Evolutionary conservation across 2,329 filamentous ascomycete genomes (phyloP), one percentile per base, ranked within the genome.

Genomic region (Ceratocystis cacaofunesta): DNA sequence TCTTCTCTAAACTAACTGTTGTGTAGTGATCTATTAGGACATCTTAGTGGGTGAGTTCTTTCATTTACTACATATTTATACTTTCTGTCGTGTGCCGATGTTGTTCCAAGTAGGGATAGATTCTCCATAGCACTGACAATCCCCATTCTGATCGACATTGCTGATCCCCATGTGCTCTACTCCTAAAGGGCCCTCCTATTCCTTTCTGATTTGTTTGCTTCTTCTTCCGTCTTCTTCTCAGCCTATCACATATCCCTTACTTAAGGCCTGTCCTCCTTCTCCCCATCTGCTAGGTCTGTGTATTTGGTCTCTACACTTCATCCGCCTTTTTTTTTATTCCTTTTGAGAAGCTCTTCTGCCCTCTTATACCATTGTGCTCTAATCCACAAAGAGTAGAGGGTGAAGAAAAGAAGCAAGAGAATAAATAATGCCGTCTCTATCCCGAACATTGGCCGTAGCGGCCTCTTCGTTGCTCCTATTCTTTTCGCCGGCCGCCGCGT

Each of bases 401-500:
- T 7, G 36, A 41, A 41, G 12, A 41, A 15, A 41, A 41, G 0
- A 41, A 41, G 36, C 12, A 41, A 41, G 36, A 41, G 1, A 41
- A 15, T 15, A 41, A 48, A 65, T 50, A 65, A 68, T 69, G 69
- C 19, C 63, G 43, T 43, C 57, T 22, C 5, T 65, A 7, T 61
- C 64, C 12, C 65, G 58, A 44, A 55, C 41, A n/a, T 30, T 65
- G 36, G 63, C 44, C 60, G 60, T 61, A 36, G 25, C 61, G 44
- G 63, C 61, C 36, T 68, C 55, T 6, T n/a, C 55, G 28, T 8
- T 36, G 55, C 28, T 36, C 6, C 6, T 76, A 63, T 71, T 77
- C 55, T 73, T 78, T 60, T 70, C 78, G 68, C 74, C 74, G 62
- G 71, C 76, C 66, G 70, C 73, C 5, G 65, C 68, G 12, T 76